Base-by-base conservation (phyloP, 2,329 filamentous ascomycete species). In the Ophidiomyces ophidiicola region DNA sequence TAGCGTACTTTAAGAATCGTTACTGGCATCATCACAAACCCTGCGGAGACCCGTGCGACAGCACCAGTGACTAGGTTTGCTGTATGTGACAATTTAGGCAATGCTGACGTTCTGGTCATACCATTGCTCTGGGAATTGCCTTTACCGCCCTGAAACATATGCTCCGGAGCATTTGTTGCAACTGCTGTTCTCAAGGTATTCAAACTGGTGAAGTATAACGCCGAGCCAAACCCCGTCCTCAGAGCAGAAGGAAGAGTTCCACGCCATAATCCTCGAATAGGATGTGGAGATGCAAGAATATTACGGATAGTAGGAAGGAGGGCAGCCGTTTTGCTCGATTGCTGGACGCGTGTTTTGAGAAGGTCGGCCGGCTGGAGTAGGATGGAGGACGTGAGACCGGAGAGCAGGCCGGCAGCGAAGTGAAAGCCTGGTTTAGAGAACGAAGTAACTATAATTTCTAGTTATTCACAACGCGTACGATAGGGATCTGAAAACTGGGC, bases 1-100 rank as follows among this genome's bases (percentile, higher is more conserved):
- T 93, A 96, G 31, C 90, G 82, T 30, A 96, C 90, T 57, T 98
- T 98, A 53, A 98, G 80, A 31, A 98, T 80, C 1, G 90, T 98
- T 44, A 96, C 75, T 1, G 90, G 90, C 83, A 94, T 96, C 63
- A 96, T 76, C 32, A 92, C 65, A 54, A 94, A 82, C 25, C 90
- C 90, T 0, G 88, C 88, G 37, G 82, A 78, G 1, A 85, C 86
- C 38, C 90, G 74, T 17, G 90, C 87, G 12, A 78, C 69, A 5
- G 87, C 86, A 6, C 90, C 90, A 0, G 88, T 86, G 8, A 82
- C 65, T 14, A 98, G 70, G 54, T 98, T 98, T 36, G 80, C 82
- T 3, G 79, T 74, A 55, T 90, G 85, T 46, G 80, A 83, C 32
- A 96, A 71, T 49, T 82, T 82, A 0, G 87, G 85, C 7, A 94